Evolutionary conservation across 2,329 filamentous ascomycete genomes (phyloP), one percentile per base, ranked within the genome.

Genomic region (Colletotrichum zoysiae): DNA sequence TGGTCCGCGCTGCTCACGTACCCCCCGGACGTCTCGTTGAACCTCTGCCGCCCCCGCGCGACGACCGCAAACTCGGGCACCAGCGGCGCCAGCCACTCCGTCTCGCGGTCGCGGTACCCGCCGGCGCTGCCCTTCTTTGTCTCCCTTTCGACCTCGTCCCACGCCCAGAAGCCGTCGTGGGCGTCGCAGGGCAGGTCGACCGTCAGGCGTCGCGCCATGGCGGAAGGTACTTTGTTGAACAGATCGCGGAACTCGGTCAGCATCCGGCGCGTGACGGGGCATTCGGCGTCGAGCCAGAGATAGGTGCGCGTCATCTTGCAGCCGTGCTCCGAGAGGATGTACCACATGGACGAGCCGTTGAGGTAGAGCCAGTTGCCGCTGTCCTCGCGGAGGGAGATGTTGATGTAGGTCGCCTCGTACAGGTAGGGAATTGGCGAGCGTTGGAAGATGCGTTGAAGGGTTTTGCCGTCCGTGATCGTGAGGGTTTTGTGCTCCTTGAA

Each of bases 231-330:
- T 40, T 5, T 5, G 14, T 18, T 20, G 46, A 57, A 68, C n/a
- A 74, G 44, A 12, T 65, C 71, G 38, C 73, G 73, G 48, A 65
- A 73, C 57, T 74, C 71, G 59, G 71, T 51, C 63, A 74, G 67
- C 50, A 74, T 61, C 33, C 73, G 73, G 9, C 73, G 71, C 0
- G 71, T 69, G 44, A 73, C 46, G 18, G 73, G 73, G 12, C 68
- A 70, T 55, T 73, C 65, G 67, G 71, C 73, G 56, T 74, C 73
- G 46, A 74, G 70, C 73, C 73, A 74, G 33, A 74, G 60, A 64
- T 66, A 68, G 5, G 73, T 38, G 5, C 57, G 50, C n/a, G 55
- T 38, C 30, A 38, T 26, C 12, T 50, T 46, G 40, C 65, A 60
- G 1, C 60, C 40, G 1, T 5, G 33, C n/a, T 63, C 66, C 20